Percentiles rank a stretch among this genome's conserved stretches.
Conservation (phyloP, 2,329 filamentous ascomycete genomes). For the Passalora sequoiae region DNA sequence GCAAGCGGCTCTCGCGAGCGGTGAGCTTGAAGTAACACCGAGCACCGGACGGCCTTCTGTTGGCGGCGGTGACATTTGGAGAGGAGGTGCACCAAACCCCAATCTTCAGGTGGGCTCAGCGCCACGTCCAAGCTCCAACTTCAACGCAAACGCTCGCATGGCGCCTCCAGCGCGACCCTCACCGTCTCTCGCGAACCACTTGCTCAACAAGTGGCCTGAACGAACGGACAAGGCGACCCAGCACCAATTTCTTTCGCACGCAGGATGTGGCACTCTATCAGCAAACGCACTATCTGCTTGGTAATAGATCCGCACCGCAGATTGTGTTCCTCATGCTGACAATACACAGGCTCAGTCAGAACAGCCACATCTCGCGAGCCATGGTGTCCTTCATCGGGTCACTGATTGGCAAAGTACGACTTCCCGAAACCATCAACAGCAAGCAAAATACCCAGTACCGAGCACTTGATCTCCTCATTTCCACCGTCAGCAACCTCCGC, state of each 20-base stretch:
- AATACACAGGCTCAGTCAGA: slow-evolving; percentile 53
- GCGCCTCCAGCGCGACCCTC: slow-evolving; percentile 23
- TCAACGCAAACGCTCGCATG: slow-evolving; percentile 16
- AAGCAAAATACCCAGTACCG: slow-evolving; percentile 49
- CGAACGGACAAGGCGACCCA: slow-evolving; percentile 56
- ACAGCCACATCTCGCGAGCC: slow-evolving; percentile 64
- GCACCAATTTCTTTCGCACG: slow-evolving; percentile 60
- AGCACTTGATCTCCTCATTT: slow-evolving; percentile 59
- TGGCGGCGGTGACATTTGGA: slow-evolving; percentile 37
- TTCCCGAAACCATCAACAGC: slow-evolving; percentile 45
- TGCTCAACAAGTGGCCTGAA: slow-evolving; percentile 47
- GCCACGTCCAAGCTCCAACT: slow-evolving; percentile 24
- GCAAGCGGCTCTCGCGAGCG: slow-evolving; percentile 32
- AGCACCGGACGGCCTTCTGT: slow-evolving; percentile 11
- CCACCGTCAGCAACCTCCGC: slow-evolving; percentile 61
- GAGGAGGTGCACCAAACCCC: slow-evolving; percentile 45
- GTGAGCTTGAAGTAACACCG: slow-evolving; percentile 22
- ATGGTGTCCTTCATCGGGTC: slow-evolving; percentile 63
- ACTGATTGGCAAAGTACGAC: slow-evolving; percentile 57
- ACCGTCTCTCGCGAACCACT: slow-evolving; percentile 53
- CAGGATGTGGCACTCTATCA: slow-evolving; percentile 57
- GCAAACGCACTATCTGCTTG: slow-evolving; percentile 56
- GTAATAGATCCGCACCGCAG: too few relatives aligned
- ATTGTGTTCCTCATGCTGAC: too few relatives aligned
- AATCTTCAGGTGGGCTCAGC: slow-evolving; percentile 42